Evolutionary conservation across 208 protist genomes (phyloP).

Genomic region (Sergeia podlipaevii): DNA sequence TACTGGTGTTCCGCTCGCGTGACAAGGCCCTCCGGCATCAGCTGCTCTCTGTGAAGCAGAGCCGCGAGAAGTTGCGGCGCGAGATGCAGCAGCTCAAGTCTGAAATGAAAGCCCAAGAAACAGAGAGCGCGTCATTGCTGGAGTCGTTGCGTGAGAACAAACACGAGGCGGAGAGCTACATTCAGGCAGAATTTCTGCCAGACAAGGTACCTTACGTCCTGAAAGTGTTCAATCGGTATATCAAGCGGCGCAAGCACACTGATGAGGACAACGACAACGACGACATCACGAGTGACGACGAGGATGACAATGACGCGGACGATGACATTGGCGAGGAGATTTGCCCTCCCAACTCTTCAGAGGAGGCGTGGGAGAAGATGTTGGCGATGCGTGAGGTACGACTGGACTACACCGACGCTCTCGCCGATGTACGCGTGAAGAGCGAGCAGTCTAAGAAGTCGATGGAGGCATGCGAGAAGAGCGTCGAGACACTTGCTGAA

Average conservation of each 20-base stretch:
- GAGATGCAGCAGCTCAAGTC: constrained; percentile 65
- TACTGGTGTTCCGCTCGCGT: constrained; percentile 92
- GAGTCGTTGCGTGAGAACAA: constrained; percentile 71
- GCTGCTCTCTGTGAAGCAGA: constrained; percentile 40
- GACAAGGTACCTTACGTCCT: constrained; percentile 77
- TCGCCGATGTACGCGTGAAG: constrained; percentile 56
- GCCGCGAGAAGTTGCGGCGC: constrained; percentile 57
- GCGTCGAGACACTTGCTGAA: constrained; percentile 33
- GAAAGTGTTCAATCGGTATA: constrained; percentile 91
- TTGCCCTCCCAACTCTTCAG: constrained; percentile 86
- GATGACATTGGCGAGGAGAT: constrained; percentile 90
- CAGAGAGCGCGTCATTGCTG: constrained; percentile 55
- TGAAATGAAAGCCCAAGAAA: constrained; percentile 32
- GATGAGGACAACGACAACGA: constrained; percentile 43
- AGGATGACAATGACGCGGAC: constrained; percentile 81
- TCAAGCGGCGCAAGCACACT: constrained; percentile 80
- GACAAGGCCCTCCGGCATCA: constrained; percentile 74
- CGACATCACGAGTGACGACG: constrained; percentile 74
- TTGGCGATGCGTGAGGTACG: constrained; percentile 86
- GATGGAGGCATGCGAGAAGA: constrained; percentile 21
- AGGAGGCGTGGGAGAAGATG: constrained; percentile 81
- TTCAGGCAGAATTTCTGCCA: constrained; percentile 65
- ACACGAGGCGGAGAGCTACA: constrained; percentile 77
- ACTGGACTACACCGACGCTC: constrained; percentile 88
- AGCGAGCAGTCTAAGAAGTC: constrained; percentile 25